Evolutionary conservation across 2,329 filamentous ascomycete genomes (phyloP), one percentile per base, ranked within the genome.

Genomic region (Beauveria sp.): DNA sequence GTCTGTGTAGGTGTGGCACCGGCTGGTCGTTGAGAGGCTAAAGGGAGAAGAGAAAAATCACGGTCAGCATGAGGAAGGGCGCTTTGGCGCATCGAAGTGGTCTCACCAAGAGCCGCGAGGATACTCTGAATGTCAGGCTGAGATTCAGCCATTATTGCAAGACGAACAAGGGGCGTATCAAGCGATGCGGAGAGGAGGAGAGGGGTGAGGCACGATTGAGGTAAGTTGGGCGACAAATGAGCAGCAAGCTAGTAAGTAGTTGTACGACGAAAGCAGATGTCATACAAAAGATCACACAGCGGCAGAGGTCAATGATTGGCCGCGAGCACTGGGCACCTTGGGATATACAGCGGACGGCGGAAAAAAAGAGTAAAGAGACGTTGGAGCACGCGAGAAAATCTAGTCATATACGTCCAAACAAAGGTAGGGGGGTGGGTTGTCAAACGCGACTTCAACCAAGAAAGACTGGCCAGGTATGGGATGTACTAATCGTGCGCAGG

Each of bases 71-170:
- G 61, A 61, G 51, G 51, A 62, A 53, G 40, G 45, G 53, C 45
- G 40, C 58, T 40, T 45, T 6, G 40, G 42, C 40, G 50, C 49
- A 60, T 46, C 26, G 42, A 20, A 28, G 47, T 51, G 38, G 45
- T 70, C 77, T 68, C 75, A 80, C 78, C 78, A 60, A 81, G 72
- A 63, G 78, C 78, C 61, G 78, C 78, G 65, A 81, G 72, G 63
- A 81, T 79, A 64, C 77, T 78, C 68, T 79, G 73, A 62, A 78
- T 78, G 61, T 75, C 73, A 54, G 73, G 74, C 50, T 73, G 72
- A 50, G 72, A 67, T 52, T 77, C 77, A 52, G 55, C 61, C 54
- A 64, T 63, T 49, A 58, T 64, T 50, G 58, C 38, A 46, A 24
- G 50, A 26, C 20, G 12, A 24, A 38, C 6, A 22, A 18, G 38